Conservation (phyloP, 1,139 yeast genomes). For the Zygosaccharomyces pseudobailii region DNA sequence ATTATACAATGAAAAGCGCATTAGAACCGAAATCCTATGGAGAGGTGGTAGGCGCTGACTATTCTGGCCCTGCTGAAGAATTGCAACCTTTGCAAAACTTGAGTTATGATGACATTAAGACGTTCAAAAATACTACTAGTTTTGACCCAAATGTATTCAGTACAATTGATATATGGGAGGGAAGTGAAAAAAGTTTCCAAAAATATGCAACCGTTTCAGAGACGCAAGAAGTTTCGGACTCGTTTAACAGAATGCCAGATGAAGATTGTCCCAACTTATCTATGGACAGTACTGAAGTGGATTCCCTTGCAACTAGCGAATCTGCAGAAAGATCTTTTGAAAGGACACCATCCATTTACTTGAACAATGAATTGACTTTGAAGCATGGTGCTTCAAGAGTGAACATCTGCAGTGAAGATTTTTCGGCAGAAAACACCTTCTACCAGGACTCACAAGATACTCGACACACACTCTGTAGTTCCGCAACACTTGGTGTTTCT, state of each 20-base stretch:
- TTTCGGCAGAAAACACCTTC: neutral
- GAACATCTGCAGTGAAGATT: neutral
- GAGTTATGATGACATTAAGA: neutral
- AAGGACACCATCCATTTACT: conserved; percentile 9
- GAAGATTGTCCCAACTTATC: conserved; percentile 3
- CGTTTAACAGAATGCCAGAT: neutral
- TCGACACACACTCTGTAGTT: neutral
- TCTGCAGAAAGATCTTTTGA: conserved; percentile 6
- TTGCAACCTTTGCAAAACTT: conserved; percentile 2
- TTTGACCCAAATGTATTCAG: neutral
- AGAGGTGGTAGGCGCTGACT: neutral
- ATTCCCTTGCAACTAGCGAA: neutral
- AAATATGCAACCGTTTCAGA: neutral
- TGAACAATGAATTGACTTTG: conserved; percentile 4
- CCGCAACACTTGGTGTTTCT: neutral
- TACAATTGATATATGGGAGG: neutral
- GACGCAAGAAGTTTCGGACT: neutral
- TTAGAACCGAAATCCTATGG: neutral
- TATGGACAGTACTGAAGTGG: conserved; percentile 3
- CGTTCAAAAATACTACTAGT: neutral
- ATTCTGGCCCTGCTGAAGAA: neutral
- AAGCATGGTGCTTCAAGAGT: neutral
- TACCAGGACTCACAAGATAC: conserved; percentile 1
- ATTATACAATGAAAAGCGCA: conserved; percentile 13
- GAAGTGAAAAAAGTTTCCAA: neutral